Base-by-base conservation (phyloP, 257 asterid species). In the Buddleja alternifolia region DNA sequence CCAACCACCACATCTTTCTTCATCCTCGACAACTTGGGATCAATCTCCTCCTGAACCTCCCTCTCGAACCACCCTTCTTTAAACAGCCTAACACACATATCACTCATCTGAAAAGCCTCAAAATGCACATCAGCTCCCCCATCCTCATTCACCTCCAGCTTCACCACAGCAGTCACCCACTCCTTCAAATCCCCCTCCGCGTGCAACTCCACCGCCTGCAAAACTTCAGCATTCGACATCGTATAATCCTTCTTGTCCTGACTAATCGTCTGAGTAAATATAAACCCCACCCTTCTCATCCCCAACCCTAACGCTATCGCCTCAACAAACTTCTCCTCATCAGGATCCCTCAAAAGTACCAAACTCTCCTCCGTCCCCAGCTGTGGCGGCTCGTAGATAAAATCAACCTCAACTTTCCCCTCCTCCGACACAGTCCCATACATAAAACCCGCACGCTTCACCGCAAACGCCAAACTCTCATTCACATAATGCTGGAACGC, bases 51-150 rank as follows among this genome's bases (percentile, higher is more conserved):
- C 6, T 76, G 69, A 7, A 79, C 32, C 72, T 87, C 97, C 21
- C 79, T 72, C 77, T 89, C 97, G 19, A 92, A 92, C 97, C 97
- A 90, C 6, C 80, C 97, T 75, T 92, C 93, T 64, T 83, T 88
- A 46, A 86, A 82, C 80, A 92, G 71, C 75, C 88, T 73, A n/a
- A 88, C 82, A 70, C 96, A 88, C 85, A 84, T 80, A 79, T 92
- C 97, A 70, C 93, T 92, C 89, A 90, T 87, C 86, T 92, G 98
- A 75, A 92, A 92, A 21, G 97, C 97, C 90, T 92, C 98, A 23
- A 92, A 92, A 70, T 92, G 97, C 78, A 89, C 97, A 46, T 90
- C 89, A 0, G 85, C 91, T n/a, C 72, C 84, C 6, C 93, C 97
- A 66, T 90, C 95, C 73, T 92, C 97, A 80, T 81, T 93, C 77